Conservation (phyloP, 768 basidiomycete species). For the Udeniomyces megalosporus region DNA sequence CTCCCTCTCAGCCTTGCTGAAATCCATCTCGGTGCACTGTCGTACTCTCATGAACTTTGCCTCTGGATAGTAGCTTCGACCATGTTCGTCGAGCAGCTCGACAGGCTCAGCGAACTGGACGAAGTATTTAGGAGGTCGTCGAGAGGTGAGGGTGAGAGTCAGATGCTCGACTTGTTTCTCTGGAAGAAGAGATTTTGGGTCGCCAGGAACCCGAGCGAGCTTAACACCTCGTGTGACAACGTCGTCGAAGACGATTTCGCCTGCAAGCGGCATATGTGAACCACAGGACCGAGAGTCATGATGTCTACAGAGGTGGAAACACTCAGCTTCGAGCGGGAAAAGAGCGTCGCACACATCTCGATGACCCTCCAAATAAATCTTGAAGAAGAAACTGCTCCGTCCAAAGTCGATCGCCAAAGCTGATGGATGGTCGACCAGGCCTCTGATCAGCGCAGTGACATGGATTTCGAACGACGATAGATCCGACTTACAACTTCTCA, state of each 20-base stretch:
- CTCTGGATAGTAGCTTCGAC: neutral
- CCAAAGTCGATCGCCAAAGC: neutral
- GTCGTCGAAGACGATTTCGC: neutral
- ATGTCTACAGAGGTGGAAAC: too few relatives aligned
- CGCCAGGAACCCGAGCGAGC: neutral
- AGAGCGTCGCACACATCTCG: neutral
- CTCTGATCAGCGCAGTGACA: too few relatives aligned
- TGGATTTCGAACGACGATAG: too few relatives aligned
- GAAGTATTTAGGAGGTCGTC: neutral
- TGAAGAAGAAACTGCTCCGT: neutral
- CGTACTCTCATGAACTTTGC: neutral
- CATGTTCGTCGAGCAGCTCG: neutral
- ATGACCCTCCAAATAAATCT: neutral
- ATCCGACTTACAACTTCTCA: too few relatives aligned
- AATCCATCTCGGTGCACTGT: conserved; percentile 2
- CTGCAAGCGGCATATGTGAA: neutral
- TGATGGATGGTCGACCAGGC: neutral
- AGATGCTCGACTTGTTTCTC: neutral
- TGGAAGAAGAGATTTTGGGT: too few relatives aligned
- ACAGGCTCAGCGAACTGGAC: neutral
- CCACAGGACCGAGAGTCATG: too few relatives aligned
- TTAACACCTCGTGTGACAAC: neutral
- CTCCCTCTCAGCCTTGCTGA: neutral
- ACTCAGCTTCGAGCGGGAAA: neutral
- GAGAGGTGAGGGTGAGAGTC: neutral